Evolutionary conservation across 148 eudicot species (phyloP).

Genomic region (Rhododendron ovatum): DNA sequence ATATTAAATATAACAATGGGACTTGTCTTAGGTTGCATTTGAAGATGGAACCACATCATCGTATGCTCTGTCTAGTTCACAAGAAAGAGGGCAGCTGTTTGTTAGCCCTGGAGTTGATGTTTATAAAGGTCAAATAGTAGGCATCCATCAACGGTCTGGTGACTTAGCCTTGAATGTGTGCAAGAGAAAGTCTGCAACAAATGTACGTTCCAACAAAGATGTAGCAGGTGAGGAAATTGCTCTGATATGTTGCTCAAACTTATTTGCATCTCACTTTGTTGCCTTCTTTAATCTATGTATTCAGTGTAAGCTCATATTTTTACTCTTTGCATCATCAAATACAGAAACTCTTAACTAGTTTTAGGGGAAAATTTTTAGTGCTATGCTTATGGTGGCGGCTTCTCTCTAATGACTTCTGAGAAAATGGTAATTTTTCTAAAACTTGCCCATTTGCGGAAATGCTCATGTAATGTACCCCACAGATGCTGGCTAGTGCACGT

Average conservation of each 20-base stretch:
- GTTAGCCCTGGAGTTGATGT: slow-evolving; percentile 76
- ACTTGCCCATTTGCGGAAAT: neutral
- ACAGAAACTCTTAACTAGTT: neutral
- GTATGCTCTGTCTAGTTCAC: slow-evolving; percentile 86
- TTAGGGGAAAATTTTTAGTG: neutral
- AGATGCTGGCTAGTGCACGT: neutral
- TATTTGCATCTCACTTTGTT: neutral
- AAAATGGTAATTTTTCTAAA: neutral
- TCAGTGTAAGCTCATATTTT: neutral
- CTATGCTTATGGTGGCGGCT: neutral
- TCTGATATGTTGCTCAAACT: slow-evolving; percentile 1
- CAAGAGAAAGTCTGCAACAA: slow-evolving; percentile 97
- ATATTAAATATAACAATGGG: neutral
- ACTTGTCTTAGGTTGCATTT: slow-evolving; percentile 67
- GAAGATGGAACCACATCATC: slow-evolving; percentile 86
- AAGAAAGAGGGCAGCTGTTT: slow-evolving; percentile 90
- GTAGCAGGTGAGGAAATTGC: slow-evolving; percentile 50
- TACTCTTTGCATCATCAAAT: neutral
- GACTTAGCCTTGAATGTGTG: slow-evolving; percentile 86
- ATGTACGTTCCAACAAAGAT: slow-evolving; percentile 93
- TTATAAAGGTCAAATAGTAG: slow-evolving; percentile 94
- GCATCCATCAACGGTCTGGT: slow-evolving; percentile 92
- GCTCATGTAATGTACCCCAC: neutral
- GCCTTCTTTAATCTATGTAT: neutral
- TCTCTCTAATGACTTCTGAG: neutral